Percentiles rank a stretch among this genome's conserved stretches.
Evolutionary conservation across 2,329 filamentous ascomycete genomes (phyloP).

Genomic region (Tothia fuscella): DNA sequence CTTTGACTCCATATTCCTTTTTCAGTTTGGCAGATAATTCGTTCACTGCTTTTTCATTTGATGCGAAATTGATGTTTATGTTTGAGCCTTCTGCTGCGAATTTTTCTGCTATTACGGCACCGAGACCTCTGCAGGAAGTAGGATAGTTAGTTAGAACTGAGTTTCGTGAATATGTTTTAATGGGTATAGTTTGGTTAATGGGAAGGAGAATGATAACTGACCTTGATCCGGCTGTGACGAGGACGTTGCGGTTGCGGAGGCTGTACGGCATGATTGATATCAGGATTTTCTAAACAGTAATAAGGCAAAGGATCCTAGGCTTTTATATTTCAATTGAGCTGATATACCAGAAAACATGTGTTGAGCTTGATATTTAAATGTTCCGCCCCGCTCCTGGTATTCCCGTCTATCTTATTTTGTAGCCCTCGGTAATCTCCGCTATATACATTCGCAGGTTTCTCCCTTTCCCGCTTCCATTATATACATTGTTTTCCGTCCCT

Average conservation of each 20-base stretch:
- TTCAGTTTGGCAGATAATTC: constrained; percentile 45
- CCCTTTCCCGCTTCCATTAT: no score
- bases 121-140: constrained; percentile 50
- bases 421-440: no score
- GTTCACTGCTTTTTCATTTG: constrained; percentile 47
- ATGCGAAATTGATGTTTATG: constrained; percentile 62
- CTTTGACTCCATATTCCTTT: constrained; percentile 37
- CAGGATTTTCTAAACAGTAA: no score
- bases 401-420: no score
- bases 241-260: constrained; percentile 49
- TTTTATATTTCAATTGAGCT: no score
- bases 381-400: no score
- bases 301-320: no score
- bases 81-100: constrained; percentile 59
- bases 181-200: background rate
- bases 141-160: background rate
- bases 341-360: no score
- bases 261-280: constrained; percentile 52
- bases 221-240: constrained; percentile 54
- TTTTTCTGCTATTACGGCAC: constrained; percentile 52
- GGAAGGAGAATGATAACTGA: constrained; percentile 19
- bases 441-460: no score
- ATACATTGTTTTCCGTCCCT: no score
- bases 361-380: no score
- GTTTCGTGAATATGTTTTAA: background rate